A percentile compares a stretch with the other conserved stretches of the same genome.
phyloP scores from a whole-genome alignment of 345 rosid species.

The Carallia brachiata region DNA sequence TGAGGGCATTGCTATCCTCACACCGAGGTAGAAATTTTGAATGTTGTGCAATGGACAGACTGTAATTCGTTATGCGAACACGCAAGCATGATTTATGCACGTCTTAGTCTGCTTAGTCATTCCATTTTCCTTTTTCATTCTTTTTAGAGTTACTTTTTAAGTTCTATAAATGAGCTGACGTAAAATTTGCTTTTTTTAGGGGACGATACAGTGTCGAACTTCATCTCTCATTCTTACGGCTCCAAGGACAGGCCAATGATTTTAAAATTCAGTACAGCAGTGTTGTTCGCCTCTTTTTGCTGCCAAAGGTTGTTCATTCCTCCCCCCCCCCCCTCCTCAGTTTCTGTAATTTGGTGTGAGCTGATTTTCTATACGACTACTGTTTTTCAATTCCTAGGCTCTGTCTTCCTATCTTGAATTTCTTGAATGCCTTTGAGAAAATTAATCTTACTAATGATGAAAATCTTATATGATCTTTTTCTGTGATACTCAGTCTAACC shows the following conservation, averaged over 20 bases:
- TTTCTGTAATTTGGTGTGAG: not conserved
- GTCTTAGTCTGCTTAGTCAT: conserved; percentile 1
- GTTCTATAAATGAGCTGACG: not conserved
- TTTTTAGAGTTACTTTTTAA: not conserved
- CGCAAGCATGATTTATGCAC: not conserved
- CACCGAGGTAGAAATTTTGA: conserved; percentile 67
- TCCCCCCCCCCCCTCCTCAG: too few relatives aligned
- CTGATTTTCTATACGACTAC: too few relatives aligned
- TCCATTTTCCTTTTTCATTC: not conserved
- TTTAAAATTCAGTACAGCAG: conserved; percentile 98
- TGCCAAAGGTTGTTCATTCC: conserved; percentile 65
- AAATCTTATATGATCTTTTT: conserved; percentile 6
- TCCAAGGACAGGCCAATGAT: conserved; percentile 98
- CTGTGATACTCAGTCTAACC: conserved; percentile 66
- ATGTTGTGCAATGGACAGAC: not conserved
- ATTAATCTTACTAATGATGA: not conserved
- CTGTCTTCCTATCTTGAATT: not conserved
- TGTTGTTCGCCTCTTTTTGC: conserved; percentile 92
- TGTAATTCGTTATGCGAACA: not conserved
- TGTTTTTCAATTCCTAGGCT: not conserved
- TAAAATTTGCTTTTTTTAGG: conserved; percentile 41
- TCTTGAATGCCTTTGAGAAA: not conserved
- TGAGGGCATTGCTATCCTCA: conserved; percentile 86
- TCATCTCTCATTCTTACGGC: conserved; percentile 83
- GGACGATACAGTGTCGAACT: conserved; percentile 98